Evolutionary conservation across 805 yeast species (phyloP).

Genomic region (Saccharomycopsis sp.): DNA sequence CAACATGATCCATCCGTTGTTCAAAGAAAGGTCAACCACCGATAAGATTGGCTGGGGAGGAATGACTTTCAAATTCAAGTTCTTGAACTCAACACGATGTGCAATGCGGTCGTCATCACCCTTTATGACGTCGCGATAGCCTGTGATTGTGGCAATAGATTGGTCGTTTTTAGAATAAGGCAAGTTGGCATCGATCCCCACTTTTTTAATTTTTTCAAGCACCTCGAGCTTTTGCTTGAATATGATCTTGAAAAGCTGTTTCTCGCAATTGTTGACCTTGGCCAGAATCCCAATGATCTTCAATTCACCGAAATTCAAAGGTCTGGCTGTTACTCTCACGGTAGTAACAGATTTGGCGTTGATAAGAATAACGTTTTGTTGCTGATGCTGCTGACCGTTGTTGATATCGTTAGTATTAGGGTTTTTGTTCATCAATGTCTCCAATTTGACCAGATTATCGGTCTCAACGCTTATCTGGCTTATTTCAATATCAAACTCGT

Average conservation of each 20-base stretch:
- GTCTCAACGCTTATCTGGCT: conserved; percentile 37
- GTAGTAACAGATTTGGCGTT: conserved; percentile 33
- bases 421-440: conserved; percentile 24
- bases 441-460: conserved; percentile 26
- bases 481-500: conserved; percentile 62
- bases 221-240: conserved; percentile 27
- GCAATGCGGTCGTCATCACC: conserved; percentile 17
- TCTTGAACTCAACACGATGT: conserved; percentile 23
- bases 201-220: conserved; percentile 27
- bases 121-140: background rate
- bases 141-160: background rate
- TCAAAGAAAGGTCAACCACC: conserved; percentile 43
- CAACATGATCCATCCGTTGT: conserved; percentile 65
- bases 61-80: conserved; percentile 31
- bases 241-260: conserved; percentile 39
- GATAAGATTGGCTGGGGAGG: conserved; percentile 57
- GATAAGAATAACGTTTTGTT: conserved; percentile 28
- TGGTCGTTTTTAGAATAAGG: conserved; percentile 1
- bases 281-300: conserved; percentile 46
- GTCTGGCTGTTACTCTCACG: conserved; percentile 41
- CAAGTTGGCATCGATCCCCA: conserved; percentile 23
- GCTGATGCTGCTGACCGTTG: conserved; percentile 2
- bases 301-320: conserved; percentile 43
- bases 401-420: conserved; percentile 14
- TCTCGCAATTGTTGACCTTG: conserved; percentile 42